phyloP scores from a whole-genome alignment of 768 basidiomycete species.

The Stropharia rugosoannulata region DNA sequence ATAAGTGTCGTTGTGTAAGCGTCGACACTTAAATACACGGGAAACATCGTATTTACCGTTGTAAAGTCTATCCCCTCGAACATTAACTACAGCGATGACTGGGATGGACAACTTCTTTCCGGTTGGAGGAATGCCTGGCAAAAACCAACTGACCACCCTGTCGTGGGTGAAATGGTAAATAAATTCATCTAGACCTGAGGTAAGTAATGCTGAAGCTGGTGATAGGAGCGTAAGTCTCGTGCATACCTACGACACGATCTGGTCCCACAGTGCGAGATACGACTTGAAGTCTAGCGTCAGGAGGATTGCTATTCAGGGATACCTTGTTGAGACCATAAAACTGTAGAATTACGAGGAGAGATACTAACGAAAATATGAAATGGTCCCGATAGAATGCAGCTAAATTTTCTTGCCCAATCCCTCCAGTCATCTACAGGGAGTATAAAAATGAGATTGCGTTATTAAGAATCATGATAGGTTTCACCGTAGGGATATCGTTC shows the following conservation, averaged over 20 bases:
- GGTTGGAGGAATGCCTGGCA: slow-evolving; percentile 56
- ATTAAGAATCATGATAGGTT: slow-evolving; percentile 3
- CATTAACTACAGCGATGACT: slow-evolving; percentile 55
- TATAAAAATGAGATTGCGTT: neutral
- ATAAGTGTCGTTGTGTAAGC: neutral
- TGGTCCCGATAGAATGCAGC: slow-evolving; percentile 56
- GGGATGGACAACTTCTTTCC: slow-evolving; percentile 48
- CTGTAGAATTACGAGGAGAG: neutral
- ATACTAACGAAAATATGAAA: slow-evolving; percentile 48
- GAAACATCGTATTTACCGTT: slow-evolving; percentile 22
- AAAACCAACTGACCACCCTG: slow-evolving; percentile 43
- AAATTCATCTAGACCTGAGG: slow-evolving; percentile 42
- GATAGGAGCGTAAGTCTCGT: neutral
- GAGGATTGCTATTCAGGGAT: slow-evolving; percentile 39
- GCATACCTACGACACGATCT: slow-evolving; percentile 49
- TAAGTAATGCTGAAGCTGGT: neutral
- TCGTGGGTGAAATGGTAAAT: slow-evolving; percentile 46
- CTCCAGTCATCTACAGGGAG: slow-evolving; percentile 49
- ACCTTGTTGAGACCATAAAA: no score
- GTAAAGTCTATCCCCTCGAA: slow-evolving; percentile 40
- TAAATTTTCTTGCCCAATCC: slow-evolving; percentile 47
- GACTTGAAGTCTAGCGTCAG: slow-evolving; percentile 40
- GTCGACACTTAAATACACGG: neutral
- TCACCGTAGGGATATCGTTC: slow-evolving; percentile 55
- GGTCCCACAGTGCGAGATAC: slow-evolving; percentile 52